Percentiles rank a stretch among this genome's conserved stretches.
Conservation (phyloP, 768 basidiomycete species). For the Galerina marginata region DNA sequence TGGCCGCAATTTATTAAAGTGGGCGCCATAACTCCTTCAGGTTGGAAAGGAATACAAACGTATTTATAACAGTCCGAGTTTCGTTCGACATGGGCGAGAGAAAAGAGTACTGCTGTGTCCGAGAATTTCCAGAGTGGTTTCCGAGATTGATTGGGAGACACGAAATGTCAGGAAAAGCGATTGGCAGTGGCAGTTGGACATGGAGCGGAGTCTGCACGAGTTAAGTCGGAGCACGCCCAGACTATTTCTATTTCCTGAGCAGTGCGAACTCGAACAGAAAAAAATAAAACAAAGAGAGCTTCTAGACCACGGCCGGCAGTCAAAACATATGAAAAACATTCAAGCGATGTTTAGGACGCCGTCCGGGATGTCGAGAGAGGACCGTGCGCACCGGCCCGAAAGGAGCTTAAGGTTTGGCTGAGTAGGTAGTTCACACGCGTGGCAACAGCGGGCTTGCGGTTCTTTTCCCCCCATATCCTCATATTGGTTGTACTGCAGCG, state of each 20-base stretch:
- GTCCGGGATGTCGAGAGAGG: neutral
- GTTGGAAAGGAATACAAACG: no score
- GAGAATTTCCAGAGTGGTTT: no score
- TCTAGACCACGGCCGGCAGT: no score
- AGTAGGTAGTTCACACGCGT: constrained; percentile 28
- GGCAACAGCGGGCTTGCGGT: constrained; percentile 21
- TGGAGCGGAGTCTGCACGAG: neutral
- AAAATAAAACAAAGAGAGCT: neutral
- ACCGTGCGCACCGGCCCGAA: constrained; percentile 29
- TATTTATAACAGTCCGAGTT: neutral
- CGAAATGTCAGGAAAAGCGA: constrained; percentile 1
- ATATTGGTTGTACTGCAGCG: constrained; percentile 6
- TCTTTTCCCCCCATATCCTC: constrained; percentile 21
- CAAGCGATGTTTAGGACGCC: no score
- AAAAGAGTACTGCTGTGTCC: neutral
- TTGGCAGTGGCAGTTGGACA: neutral
- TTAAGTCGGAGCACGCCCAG: constrained; percentile 2
- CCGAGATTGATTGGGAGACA: neutral
- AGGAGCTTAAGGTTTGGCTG: constrained; percentile 11
- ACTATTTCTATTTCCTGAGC: neutral
- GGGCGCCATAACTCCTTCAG: neutral
- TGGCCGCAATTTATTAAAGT: neutral
- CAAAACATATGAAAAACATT: no score
- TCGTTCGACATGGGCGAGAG: neutral
- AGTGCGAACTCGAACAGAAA: neutral